phyloP scores from a whole-genome alignment of 805 yeast species.

The Cyberlindnera amylophila region DNA sequence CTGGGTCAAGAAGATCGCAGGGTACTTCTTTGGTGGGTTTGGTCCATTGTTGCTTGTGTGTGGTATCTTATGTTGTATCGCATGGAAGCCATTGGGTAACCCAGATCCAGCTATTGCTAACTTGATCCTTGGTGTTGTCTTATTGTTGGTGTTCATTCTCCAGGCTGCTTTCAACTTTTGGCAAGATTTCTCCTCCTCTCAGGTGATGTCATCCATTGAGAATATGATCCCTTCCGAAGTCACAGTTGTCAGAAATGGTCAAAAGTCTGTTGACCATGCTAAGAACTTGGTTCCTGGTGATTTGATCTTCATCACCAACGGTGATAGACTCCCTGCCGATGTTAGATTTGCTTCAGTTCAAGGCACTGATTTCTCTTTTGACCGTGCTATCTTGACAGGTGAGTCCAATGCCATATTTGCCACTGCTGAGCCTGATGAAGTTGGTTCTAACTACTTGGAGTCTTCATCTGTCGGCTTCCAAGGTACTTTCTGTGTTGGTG shows the following conservation, averaged over 20 bases:
- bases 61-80: conserved; percentile 39
- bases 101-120: conserved; percentile 42
- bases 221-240: conserved; percentile 39
- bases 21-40: conserved; percentile 47
- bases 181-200: conserved; percentile 45
- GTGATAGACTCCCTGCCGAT: conserved; percentile 46
- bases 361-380: conserved; percentile 40
- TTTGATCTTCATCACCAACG: conserved; percentile 34
- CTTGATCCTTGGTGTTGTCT: conserved; percentile 39
- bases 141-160: conserved; percentile 36
- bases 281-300: conserved; percentile 44
- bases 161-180: conserved; percentile 43
- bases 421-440: conserved; percentile 26
- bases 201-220: conserved; percentile 45
- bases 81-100: conserved; percentile 46
- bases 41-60: conserved; percentile 40
- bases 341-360: conserved; percentile 35
- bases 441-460: conserved; percentile 39
- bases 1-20: conserved; percentile 31
- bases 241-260: conserved; percentile 35
- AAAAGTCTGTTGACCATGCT: conserved; percentile 28
- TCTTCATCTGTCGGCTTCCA: conserved; percentile 41
- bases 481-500: conserved; percentile 42
- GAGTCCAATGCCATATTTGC: conserved; percentile 42
- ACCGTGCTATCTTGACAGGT: conserved; percentile 46